Evolutionary conservation across 768 basidiomycete genomes (phyloP), one percentile per base, ranked within the genome.

Genomic region (Brasilioporus rufonigricans): DNA sequence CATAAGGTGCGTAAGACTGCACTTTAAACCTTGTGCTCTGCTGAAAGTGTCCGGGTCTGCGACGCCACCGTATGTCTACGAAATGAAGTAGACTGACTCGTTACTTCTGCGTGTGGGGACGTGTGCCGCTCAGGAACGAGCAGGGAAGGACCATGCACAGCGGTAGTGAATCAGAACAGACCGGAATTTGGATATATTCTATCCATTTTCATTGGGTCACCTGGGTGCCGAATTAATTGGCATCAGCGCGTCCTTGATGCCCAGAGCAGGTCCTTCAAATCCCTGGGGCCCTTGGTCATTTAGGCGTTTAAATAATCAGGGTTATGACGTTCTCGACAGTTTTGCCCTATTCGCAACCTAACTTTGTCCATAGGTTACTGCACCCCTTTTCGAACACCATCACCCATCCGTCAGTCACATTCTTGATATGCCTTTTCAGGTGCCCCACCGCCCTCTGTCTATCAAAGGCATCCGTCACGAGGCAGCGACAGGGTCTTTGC

Each of bases 271-370:
- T 31, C 48, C 23, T 52, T 45, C n/a, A 21, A 52, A 48, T 55
- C 51, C 56, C 58, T 60, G 48, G 19, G 49, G 44, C 26, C 49
- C 33, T 21, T 39, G 52, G 48, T 41, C 45, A 26, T 52, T 43
- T 55, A 38, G 27, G 56, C 50, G 58, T 55, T 60, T 53, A 38
- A 57, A 50, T 58, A 52, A 36, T 55, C 57, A 61, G 64, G 65
- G 67, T 67, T 44, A 69, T 66, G 62, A 61, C 67, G 59, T 67
- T 46, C 36, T 65, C 24, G 50, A 53, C 33, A 43, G 39, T 31
- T 41, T 32, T 32, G 39, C 39, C 53, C 44, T 41, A n/a, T 29
- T 58, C 53, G 24, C 58, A 68, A 67, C 59, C 27, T 69, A 69
- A 69, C 65, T 61, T 66, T 67, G 65, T 61, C 19, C 50, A 27